Evolutionary conservation across 177 flowering plant species (phyloP), one percentile per base, ranked within the genome.

Genomic region (Vitis hybrid): DNA sequence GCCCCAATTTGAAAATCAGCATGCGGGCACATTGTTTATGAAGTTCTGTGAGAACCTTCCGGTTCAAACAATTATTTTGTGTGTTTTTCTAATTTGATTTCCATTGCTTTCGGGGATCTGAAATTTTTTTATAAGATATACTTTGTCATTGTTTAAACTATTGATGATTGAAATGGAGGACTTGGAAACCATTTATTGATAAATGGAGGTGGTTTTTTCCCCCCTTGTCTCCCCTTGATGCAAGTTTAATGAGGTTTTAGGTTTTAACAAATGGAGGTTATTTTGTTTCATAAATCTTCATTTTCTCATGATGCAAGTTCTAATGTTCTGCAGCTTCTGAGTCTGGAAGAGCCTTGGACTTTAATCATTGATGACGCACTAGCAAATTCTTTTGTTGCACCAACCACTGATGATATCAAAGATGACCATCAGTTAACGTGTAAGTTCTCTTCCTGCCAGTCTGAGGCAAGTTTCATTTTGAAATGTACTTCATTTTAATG

Each of bases 321-420:
- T 29, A 9, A 50, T 2, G 0, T 71, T 48, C 22, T 79, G 72
- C 82, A 92, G 97, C 87, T 92, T 69, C 68, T 88, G 76, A 80
- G 76, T 65, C 31, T 91, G 73, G 92, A 93, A 75, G 86, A 89
- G 73, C 88, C 91, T 2, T 95, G 99, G 99, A 91, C 89, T 61
- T 71, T 95, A 69, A 84, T 91, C 58, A 69, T 95, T 53, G 97
- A 95, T 68, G 99, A 93, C 75, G 90, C 92, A 20, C 80, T 95
- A 71, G 90, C 97, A 48, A 89, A 90, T 73, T 95, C 99, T 59
- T 95, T 95, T 76, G 76, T 95, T 60, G 87, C 98, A n/a, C 97
- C 99, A 4, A 80, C 76, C 6, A 87, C 93, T n/a, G 98, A 95
- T 72, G 85, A 82, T 71, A 79, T 95, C 10, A 86, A 86, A 78